Percentiles rank a stretch among this genome's conserved stretches.
Conservation (phyloP, 495 filamentous ascomycete genomes). For the Aspergillus leporis region DNA sequence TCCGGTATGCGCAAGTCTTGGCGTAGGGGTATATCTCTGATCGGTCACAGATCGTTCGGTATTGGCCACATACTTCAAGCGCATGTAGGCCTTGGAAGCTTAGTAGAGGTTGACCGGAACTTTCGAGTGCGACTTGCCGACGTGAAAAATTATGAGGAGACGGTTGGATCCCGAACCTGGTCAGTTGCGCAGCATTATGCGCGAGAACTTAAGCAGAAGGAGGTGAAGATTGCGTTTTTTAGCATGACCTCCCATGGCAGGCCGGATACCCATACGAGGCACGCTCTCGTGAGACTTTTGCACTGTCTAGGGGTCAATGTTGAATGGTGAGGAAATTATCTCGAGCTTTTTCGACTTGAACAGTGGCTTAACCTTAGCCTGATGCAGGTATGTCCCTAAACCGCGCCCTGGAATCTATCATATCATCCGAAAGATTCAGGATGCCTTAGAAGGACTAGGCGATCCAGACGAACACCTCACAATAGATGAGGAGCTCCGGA, state of each 20-base stretch:
- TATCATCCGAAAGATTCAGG: conserved; percentile 10
- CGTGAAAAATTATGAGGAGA: conserved; percentile 1
- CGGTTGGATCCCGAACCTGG: conserved; percentile 7
- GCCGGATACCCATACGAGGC: conserved; percentile 12
- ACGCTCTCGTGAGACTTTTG: conserved; percentile 10
- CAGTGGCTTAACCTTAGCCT: neutral
- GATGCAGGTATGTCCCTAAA: conserved; percentile 11
- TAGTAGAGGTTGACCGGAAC: conserved; percentile 12
- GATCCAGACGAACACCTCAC: neutral
- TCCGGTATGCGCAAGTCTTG: conserved; percentile 6
- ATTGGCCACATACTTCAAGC: conserved; percentile 13
- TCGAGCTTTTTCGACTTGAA: neutral
- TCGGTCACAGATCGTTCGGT: conserved; percentile 8
- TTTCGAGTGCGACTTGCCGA: conserved; percentile 5
- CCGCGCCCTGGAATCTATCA: conserved; percentile 12
- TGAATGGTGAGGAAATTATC: conserved; percentile 1
- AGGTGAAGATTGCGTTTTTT: conserved; percentile 15
- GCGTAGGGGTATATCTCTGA: neutral
- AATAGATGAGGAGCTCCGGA: conserved; percentile 8
- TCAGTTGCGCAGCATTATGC: conserved; percentile 7
- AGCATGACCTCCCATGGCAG: conserved; percentile 12
- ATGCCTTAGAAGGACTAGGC: conserved; percentile 6
- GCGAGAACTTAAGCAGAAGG: conserved; percentile 1
- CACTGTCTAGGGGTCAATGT: conserved; percentile 10
- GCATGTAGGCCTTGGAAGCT: conserved; percentile 7